phyloP scores from a whole-genome alignment of 2,329 filamentous ascomycete genomes.

The Lecanicillium sp. region DNA sequence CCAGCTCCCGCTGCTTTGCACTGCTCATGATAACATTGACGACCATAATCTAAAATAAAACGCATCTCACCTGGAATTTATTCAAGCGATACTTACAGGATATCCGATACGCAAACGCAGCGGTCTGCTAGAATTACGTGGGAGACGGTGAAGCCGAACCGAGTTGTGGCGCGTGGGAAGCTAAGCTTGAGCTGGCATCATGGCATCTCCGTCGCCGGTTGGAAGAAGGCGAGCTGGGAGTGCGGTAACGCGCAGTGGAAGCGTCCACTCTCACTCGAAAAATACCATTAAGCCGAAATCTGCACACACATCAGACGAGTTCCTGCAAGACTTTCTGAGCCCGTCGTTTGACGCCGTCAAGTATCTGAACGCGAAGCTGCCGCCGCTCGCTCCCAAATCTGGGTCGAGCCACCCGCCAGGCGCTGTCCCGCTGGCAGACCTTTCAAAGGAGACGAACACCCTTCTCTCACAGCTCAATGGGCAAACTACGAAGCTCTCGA shows the following conservation, averaged over 20 bases:
- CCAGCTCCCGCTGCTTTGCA: too few relatives aligned
- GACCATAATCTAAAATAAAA: too few relatives aligned
- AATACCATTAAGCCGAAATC: constrained; percentile 41
- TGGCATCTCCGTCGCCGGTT: too few relatives aligned
- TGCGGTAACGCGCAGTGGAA: constrained; percentile 31
- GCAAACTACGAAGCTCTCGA: constrained; percentile 76
- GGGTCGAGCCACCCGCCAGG: constrained; percentile 16
- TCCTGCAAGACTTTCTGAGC: constrained; percentile 67
- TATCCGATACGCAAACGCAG: too few relatives aligned
- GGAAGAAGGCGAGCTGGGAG: constrained; percentile 33
- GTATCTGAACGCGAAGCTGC: constrained; percentile 75
- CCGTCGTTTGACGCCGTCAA: constrained; percentile 74
- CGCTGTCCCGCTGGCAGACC: constrained; percentile 58
- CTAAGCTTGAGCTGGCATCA: too few relatives aligned
- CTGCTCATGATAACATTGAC: too few relatives aligned
- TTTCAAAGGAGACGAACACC: constrained; percentile 74
- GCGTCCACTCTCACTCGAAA: constrained; percentile 30
- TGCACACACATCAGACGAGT: constrained; percentile 61
- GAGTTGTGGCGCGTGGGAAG: not conserved
- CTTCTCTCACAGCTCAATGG: constrained; percentile 83
- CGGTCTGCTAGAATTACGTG: not conserved
- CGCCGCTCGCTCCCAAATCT: constrained; percentile 49
- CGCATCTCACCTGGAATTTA: too few relatives aligned
- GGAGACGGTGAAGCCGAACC: not conserved
- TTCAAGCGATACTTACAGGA: too few relatives aligned